Evolutionary conservation across 176 grass and related monocot species (phyloP).

Genomic region (Triticum urartu): DNA sequence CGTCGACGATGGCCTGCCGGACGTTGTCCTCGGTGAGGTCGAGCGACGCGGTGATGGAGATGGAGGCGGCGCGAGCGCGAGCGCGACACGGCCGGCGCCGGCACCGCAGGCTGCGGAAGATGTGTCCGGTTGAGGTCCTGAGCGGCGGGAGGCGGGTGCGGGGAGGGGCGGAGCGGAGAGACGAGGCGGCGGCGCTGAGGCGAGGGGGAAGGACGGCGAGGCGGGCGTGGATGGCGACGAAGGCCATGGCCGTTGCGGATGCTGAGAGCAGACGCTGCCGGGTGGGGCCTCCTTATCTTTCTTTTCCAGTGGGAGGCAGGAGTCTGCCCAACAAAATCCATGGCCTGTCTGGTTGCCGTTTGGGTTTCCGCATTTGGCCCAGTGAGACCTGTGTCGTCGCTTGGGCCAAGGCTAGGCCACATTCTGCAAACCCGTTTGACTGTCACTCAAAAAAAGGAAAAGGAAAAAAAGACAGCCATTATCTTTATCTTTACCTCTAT

Average conservation of each 20-base stretch:
- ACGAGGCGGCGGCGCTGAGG: not conserved
- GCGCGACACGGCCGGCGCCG: slow-evolving; percentile 19
- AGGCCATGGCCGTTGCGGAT: slow-evolving; percentile 33
- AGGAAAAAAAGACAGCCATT: too few relatives aligned
- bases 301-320: not conserved
- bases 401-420: too few relatives aligned
- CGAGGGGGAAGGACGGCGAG: not conserved
- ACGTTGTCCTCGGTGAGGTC: slow-evolving; percentile 95
- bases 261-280: slow-evolving; percentile 22
- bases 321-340: not conserved
- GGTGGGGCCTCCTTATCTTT: slow-evolving; percentile 47
- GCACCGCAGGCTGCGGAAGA: not conserved
- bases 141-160: not conserved
- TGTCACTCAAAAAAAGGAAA: too few relatives aligned
- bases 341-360: too few relatives aligned
- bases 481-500: too few relatives aligned
- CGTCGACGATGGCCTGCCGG: slow-evolving; percentile 55
- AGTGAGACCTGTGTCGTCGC: too few relatives aligned
- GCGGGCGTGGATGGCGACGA: slow-evolving; percentile 35
- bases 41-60: slow-evolving; percentile 58
- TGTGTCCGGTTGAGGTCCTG: not conserved
- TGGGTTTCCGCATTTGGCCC: too few relatives aligned
- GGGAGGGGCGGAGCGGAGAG: not conserved
- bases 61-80: slow-evolving; percentile 9
- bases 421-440: too few relatives aligned